Evolutionary conservation across 176 grass and related monocot genomes (phyloP), one percentile per base, ranked within the genome.

Genomic region (Thinopyrum elongatum): DNA sequence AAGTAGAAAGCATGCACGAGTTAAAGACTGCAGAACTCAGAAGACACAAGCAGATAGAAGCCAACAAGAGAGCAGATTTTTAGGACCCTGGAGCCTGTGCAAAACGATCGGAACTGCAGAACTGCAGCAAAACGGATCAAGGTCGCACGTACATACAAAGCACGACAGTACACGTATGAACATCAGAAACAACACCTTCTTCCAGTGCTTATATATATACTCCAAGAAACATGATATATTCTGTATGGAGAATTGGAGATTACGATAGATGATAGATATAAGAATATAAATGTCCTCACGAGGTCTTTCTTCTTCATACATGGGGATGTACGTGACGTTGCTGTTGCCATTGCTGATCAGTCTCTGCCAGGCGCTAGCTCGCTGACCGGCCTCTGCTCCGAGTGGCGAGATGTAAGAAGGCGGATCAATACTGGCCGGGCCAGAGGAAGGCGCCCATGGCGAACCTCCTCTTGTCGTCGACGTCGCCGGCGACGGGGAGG

Each of bases 381-480:
- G 57, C 12, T 64, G 34, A 17, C 41, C n/a, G 58, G 35, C 35
- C 16, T 80, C 16, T 47, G 14, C 16, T 76, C n/a, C 12, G 29
- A 78, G 21, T 64, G 23, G 71, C 23, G 2, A 47, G 71, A 23
- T 29, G 25, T 29, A 75, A 5, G 39, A 10, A 51, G 42, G 7
- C 1, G 7, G 21, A 3, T 84, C 77, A 87, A 63, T 84, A 91
- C 85, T 95, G 72, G 26, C 64, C 80, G 66, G 91, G 82, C 94
- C 94, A 95, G 79, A 95, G 90, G 87, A 95, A 95, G 49, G 94
- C 42, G 6, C 94, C 94, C 91, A 93, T 93, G 91, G 89, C 91
- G 74, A 93, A 95, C 10, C 83, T 33, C 49, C 94, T 65, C 91
- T 95, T 93, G 44, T 81, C 41, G 23, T 89, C 84, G 49, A 95